A percentile compares a stretch with the other conserved stretches of the same genome.
phyloP scores from a whole-genome alignment of 345 rosid genomes.

The Brassica incana region DNA sequence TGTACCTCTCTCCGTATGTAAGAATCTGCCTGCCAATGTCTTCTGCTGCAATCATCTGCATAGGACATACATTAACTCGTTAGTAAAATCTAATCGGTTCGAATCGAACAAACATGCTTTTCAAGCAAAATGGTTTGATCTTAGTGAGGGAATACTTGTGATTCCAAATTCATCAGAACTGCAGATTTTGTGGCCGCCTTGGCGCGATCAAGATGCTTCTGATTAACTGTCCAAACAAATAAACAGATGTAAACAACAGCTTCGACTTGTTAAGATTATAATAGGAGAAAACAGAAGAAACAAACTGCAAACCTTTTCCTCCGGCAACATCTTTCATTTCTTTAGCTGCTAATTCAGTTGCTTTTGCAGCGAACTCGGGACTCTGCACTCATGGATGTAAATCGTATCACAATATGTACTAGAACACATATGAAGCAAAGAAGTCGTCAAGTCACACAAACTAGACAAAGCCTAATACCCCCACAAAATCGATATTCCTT shows the following conservation, averaged over 20 bases:
- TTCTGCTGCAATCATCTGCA: constrained; percentile 59
- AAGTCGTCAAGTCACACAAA: not conserved
- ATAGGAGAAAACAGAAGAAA: not conserved
- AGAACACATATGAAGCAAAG: not conserved
- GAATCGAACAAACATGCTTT: constrained; percentile 5
- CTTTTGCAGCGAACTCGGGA: constrained; percentile 52
- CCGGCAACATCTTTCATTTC: constrained; percentile 58
- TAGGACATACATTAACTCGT: not conserved
- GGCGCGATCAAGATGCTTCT: constrained; percentile 55
- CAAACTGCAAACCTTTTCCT: constrained; percentile 50
- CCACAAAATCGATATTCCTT: not conserved
- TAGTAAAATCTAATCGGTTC: not conserved
- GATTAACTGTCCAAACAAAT: constrained; percentile 44
- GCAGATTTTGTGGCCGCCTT: constrained; percentile 73
- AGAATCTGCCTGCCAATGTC: constrained; percentile 74
- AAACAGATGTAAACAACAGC: not conserved
- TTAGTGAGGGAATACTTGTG: constrained; percentile 49
- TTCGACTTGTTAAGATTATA: not conserved
- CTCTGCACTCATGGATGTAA: constrained; percentile 40
- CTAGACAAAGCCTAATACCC: not conserved
- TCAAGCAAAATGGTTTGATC: not conserved
- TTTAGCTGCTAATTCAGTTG: constrained; percentile 55
- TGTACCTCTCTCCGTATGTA: constrained; percentile 74
- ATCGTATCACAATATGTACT: not conserved
- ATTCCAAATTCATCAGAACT: constrained; percentile 71